Base-by-base conservation (phyloP, 2,329 filamentous ascomycete species). In the Chalara sp. region DNA sequence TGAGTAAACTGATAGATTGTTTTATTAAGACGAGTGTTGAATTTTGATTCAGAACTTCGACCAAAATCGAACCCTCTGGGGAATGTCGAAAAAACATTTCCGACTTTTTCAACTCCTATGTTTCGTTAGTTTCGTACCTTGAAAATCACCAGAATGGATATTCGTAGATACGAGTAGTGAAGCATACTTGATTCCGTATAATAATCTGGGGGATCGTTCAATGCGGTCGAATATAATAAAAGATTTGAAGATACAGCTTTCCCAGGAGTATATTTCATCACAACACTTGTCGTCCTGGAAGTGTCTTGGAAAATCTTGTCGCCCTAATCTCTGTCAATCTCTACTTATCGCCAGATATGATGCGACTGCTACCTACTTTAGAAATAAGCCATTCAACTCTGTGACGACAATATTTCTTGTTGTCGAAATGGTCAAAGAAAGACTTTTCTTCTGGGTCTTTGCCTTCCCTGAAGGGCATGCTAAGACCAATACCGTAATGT, bases 311-410 rank as follows among this genome's bases (percentile, higher is more conserved):
- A 32, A 21, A 57, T 48, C 6, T 53, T 39, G 2, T 56, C 46
- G 0, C 51, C 52, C 49, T 56, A 28, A n/a, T 2, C n/a, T 42
- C 3, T 2, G 11, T 40, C 32, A 29, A 4, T 21, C n/a, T 50
- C 52, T 52, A 47, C 32, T 10, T 5, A 33, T 10, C 10, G 31
- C 32, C 1, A 40, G 6, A 44, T 30, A 12, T 33, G n/a, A 30
- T 21, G 5, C 31, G 39, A 12, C 13, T 3, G 35, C 8, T 4
- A 43, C 51, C 28, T 54, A 49, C 56, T 40, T 58, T 58, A 0
- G 39, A 41, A 44, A 59, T 52, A 0, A 56, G 21, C 57, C 57
- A 58, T 6, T 6, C 0, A 30, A 57, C 50, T 13, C 51, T 43
- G 6, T 32, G 1, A 0, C 1, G 1, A 33, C 53, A 58, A 3